Conservation (phyloP, 1,139 yeast species). For the Protomyces inundatus region DNA sequence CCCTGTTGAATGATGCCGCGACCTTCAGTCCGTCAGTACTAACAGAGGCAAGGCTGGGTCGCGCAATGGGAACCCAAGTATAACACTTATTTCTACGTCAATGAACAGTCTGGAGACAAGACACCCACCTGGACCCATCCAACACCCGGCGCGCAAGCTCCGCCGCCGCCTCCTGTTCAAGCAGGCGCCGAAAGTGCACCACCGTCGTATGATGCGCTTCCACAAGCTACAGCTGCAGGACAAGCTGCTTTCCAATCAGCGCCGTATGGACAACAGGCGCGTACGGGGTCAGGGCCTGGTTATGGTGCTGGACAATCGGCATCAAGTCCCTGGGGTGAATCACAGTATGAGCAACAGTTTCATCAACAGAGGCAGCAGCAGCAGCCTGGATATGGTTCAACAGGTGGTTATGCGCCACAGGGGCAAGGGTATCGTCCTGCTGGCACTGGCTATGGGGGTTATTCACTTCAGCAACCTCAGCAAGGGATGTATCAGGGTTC, state of each 20-base stretch:
- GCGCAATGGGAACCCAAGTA: constrained; percentile 4
- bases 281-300: constrained; percentile 28
- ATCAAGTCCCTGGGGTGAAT: neutral
- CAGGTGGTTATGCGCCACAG: neutral
- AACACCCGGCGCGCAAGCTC: neutral
- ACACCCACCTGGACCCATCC: neutral
- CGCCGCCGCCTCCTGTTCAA: neutral
- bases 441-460: constrained; percentile 30
- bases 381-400: neutral
- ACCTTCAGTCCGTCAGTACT: too few species aligned
- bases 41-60: neutral
- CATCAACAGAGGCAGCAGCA: constrained; percentile 33
- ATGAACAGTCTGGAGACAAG: neutral
- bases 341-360: constrained; percentile 25
- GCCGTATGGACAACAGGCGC: constrained; percentile 25
- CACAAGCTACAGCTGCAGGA: constrained; percentile 34
- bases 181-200: constrained; percentile 1
- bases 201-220: constrained; percentile 26
- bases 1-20: too few species aligned
- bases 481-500: constrained; percentile 8
- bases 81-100: constrained; percentile 2
- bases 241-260: constrained; percentile 29
- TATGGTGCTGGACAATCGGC: constrained; percentile 5
- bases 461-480: neutral
- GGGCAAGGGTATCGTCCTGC: constrained; percentile 12